These are phyloP conservation scores for Cercospora janseana DNA, from an alignment of 2,329 filamentous ascomycete species.

Conservation along the genomic window DNA sequence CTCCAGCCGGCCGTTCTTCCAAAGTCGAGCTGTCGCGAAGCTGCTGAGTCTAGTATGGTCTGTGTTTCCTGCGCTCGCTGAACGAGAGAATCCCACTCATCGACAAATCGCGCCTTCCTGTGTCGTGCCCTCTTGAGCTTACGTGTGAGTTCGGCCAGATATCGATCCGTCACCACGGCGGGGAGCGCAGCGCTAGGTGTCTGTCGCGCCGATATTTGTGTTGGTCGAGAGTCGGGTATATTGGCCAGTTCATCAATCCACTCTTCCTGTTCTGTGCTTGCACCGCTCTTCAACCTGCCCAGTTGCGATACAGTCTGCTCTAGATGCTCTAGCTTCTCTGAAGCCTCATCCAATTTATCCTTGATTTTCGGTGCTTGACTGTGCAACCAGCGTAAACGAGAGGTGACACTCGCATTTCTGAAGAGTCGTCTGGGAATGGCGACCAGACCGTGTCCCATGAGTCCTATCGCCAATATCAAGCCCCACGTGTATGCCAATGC, in stretches of 20 bases:
- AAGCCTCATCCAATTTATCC: conserved; percentile 83
- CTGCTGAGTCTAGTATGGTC: conserved; percentile 76
- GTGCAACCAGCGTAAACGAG: conserved; percentile 72
- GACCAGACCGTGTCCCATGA: conserved; percentile 96
- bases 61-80: conserved; percentile 72
- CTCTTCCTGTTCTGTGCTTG: conserved; percentile 72
- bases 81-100: conserved; percentile 81
- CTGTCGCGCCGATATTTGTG: conserved; percentile 40
- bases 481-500: conserved; percentile 94
- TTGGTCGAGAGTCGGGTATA: conserved; percentile 59
- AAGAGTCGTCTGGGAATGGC: conserved; percentile 81
- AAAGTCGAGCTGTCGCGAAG: conserved; percentile 78
- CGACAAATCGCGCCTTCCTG: conserved; percentile 74
- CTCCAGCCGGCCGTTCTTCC: conserved; percentile 42
- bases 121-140: conserved; percentile 79
- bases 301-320: conserved; percentile 79
- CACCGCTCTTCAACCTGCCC: conserved; percentile 75
- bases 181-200: conserved; percentile 48
- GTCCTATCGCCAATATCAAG: conserved; percentile 83
- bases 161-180: conserved; percentile 86
- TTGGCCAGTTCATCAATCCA: conserved; percentile 96
- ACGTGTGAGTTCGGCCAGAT: conserved; percentile 83
- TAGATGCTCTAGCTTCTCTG: conserved; percentile 73
- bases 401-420: conserved; percentile 73
- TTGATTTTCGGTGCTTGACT: conserved; percentile 75